Base-by-base conservation (phyloP, 345 rosid genomes). In the Gossypium turneri region DNA sequence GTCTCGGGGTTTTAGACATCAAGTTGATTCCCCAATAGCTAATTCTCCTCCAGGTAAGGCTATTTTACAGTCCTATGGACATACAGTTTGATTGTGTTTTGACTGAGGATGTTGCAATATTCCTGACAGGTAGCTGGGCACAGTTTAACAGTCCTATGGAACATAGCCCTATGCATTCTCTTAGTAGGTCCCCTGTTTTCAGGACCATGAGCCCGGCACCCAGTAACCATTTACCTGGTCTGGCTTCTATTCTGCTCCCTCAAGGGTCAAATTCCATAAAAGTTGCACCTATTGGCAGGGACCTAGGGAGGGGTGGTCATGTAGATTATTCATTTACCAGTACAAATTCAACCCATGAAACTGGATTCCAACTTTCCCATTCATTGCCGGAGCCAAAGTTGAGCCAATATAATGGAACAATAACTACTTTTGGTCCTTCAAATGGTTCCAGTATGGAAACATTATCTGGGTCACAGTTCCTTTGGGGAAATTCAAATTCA, bases 401-500 rank as follows among this genome's bases (percentile, higher is more conserved):
- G 81, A 85, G 85, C 77, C 80, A 81, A 57, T 82, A 82, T 61
- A 78, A 69, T 60, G 86, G 81, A 60, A 74, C 80, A 8, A 53
- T 77, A 38, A 84, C 91, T 52, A 73, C 85, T 38, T 81, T 81
- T 70, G 80, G 89, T 34, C 83, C 75, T 53, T 83, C 89, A 29
- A 86, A 79, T 75, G 85, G 89, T 59, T 86, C 89, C 52, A 85
- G 84, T 51, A 53, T 86, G 67, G 90, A 84, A 74, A 84, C 84
- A 34, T 76, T 93, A 57, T 86, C 98, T 0, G 98, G 97, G 47
- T 85, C 95, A 57, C 92, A 93, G 82, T 93, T 91, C 81, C 98
- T 93, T 24, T 93, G 97, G 98, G 97, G 98, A 79, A 90, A 94
- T 82, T 90, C 90, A 52, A 86, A 81, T 75, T 75, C 90, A 24